Evolutionary conservation across 2,329 filamentous ascomycete genomes (phyloP), one percentile per base, ranked within the genome.

Genomic region (Bretziella fagacearum): DNA sequence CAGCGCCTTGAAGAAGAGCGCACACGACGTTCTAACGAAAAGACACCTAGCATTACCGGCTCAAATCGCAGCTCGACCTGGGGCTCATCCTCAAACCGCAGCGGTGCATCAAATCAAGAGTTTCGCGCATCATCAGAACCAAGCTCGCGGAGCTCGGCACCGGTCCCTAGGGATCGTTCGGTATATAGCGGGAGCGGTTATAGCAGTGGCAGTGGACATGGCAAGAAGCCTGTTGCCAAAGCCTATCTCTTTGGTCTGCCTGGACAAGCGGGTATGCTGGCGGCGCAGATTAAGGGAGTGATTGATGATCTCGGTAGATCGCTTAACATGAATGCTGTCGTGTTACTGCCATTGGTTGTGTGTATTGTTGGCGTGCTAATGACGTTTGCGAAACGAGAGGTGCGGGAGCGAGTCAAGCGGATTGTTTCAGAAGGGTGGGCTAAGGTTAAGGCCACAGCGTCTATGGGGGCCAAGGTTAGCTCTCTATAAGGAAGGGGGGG

Each of bases 381-480:
- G 52, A 74, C 91, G 53, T 67, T 95, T 51, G 81, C 83, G 49
- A 73, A 83, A 55, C 72, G 74, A 56, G 80, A 81, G 57, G 66
- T 93, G 11, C 74, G 87, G 33, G 78, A 93, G 54, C 73, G 81
- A 53, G 62, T 95, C 29, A 71, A 77, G 58, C 71, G 78, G 47
- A 66, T 86, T 30, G 58, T 93, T 36, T 73, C 72, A 32, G 67
- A 71, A 23, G 77, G 77, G 7, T 93, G 85, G 85, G 73, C 74
- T 47, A 95, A 93, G 65, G 66, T 94, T 33, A 77, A 74, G 59
- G 72, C 77, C 39, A 96, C 91, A 0, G 79, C 89, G 3, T 87
- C 87, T 1, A 96, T 96, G 89, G 91, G 89, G 2, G 83, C 93
- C 53, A 96, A 95, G 66, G 87, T 96, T 57, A 93, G 83, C 60